Evolutionary conservation across 345 rosid genomes (phyloP).

Genomic region (Mercurialis annua): DNA sequence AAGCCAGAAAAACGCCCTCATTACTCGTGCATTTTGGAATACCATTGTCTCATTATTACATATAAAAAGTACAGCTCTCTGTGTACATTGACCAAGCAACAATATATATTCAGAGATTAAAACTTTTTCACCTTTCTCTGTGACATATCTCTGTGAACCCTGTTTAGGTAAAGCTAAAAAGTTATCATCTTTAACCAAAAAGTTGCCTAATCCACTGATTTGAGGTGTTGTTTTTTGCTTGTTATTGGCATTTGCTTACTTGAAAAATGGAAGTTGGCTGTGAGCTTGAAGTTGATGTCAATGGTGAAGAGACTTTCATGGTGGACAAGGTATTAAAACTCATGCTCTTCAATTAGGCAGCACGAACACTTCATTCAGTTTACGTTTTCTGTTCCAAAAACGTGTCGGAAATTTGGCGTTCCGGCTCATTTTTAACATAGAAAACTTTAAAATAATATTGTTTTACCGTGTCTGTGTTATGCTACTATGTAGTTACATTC

Average conservation of each 20-base stretch:
- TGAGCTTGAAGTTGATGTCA: constrained; percentile 53
- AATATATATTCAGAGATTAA: constrained; percentile 10
- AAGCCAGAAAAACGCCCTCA: no score
- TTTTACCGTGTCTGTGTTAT: constrained; percentile 5
- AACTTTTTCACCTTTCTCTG: background rate
- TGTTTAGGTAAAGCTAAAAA: constrained; percentile 9
- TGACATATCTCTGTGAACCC: constrained; percentile 5
- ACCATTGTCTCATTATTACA: constrained; percentile 11
- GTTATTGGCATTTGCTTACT: background rate
- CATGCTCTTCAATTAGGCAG: no score
- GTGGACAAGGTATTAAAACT: constrained; percentile 43
- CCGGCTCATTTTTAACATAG: no score
- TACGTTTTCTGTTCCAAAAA: background rate
- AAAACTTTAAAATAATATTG: background rate
- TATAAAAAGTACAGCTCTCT: background rate
- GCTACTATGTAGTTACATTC: background rate
- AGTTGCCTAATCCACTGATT: constrained; percentile 1
- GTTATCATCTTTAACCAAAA: constrained; percentile 5
- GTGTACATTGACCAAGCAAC: constrained; percentile 28
- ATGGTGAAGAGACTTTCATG: constrained; percentile 47
- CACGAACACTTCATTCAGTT: background rate
- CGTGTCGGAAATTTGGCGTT: no score
- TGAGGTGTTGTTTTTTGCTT: constrained; percentile 7
- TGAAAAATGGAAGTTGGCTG: constrained; percentile 37
- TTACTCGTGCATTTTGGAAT: no score